Base-by-base conservation (phyloP, 176 grass and related monocot species). In the Metroxylon sagu region DNA sequence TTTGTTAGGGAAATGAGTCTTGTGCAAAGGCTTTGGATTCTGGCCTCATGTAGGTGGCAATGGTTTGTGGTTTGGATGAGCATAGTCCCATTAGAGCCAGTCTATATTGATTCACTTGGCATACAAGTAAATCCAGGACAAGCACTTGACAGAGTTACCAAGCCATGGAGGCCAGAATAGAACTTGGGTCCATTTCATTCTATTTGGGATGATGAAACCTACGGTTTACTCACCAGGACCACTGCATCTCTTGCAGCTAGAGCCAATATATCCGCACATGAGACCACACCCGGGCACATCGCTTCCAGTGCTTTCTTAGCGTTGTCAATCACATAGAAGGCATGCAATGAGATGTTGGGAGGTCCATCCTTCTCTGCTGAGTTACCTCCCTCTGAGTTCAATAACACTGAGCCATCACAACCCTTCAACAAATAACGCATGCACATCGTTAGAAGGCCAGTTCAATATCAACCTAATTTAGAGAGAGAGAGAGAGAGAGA, bases 301-400 rank as follows among this genome's bases (percentile, higher is more conserved):
- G 79, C 77, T 77, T 95, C 90, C 4, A 95, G 58, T 26, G 85
- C 90, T 54, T 63, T n/a, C 85, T 95, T 95, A 51, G 85, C 85
- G 61, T 89, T 89, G 90, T 95, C 90, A n/a, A 95, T 68, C 28
- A 95, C 90, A 19, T 57, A 95, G 75, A 95, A 95, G 10, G 83
- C 74, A 67, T 89, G 90, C 21, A 95, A 79, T 14, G 90, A 95
- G 5, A 59, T 52, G 67, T 95, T 95, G 14, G 90, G 90, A 1
- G 79, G 62, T 1, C 90, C 90, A 19, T 77, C 82, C 83, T 95
- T 95, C 70, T 95, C 90, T 14, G 90, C 85, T 19, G 66, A 84
- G 25, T 79, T 69, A 59, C 18, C 71, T n/a, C 14, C 29, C 19
- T 72, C 71, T 0, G 85, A 95, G 67, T 95, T 80, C 19, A 89